Conservation (phyloP, 768 basidiomycete species). For the Termitomyces sp. region DNA sequence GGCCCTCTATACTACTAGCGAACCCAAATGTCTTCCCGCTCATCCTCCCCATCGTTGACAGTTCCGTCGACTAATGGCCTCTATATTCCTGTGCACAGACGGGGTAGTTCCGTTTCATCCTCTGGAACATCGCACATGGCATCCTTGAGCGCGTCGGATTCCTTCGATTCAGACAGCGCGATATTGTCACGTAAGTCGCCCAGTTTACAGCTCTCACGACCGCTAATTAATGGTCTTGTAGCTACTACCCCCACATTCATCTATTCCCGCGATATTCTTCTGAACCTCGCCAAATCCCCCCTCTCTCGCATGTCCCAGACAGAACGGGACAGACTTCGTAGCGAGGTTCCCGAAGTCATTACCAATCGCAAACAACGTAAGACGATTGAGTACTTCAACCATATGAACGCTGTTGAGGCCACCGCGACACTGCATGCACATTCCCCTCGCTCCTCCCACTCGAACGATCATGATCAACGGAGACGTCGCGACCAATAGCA, state of each 20-base stretch:
- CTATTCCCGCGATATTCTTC: slow-evolving; percentile 22
- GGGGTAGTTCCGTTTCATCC: slow-evolving; percentile 20
- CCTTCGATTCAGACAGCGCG: slow-evolving; percentile 15
- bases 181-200: slow-evolving; percentile 14
- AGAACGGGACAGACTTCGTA: slow-evolving; percentile 22
- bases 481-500: neutral
- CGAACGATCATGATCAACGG: neutral
- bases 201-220: neutral
- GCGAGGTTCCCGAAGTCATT: slow-evolving; percentile 21
- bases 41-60: slow-evolving; percentile 18
- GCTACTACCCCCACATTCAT: slow-evolving; percentile 15
- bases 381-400: slow-evolving; percentile 22
- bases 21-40: slow-evolving; percentile 21
- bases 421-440: neutral
- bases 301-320: slow-evolving; percentile 20
- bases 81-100: slow-evolving; percentile 41
- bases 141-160: slow-evolving; percentile 9
- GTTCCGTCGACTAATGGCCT: slow-evolving; percentile 15
- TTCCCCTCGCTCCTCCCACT: neutral
- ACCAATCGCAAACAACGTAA: slow-evolving; percentile 26
- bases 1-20: no score
- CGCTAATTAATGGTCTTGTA: neutral
- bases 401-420: slow-evolving; percentile 3
- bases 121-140: slow-evolving; percentile 12
- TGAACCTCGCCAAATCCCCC: slow-evolving; percentile 25